Evolutionary conservation across 805 yeast species (phyloP), one percentile per base, ranked within the genome.

Genomic region (Isabelozyma gotoi): DNA sequence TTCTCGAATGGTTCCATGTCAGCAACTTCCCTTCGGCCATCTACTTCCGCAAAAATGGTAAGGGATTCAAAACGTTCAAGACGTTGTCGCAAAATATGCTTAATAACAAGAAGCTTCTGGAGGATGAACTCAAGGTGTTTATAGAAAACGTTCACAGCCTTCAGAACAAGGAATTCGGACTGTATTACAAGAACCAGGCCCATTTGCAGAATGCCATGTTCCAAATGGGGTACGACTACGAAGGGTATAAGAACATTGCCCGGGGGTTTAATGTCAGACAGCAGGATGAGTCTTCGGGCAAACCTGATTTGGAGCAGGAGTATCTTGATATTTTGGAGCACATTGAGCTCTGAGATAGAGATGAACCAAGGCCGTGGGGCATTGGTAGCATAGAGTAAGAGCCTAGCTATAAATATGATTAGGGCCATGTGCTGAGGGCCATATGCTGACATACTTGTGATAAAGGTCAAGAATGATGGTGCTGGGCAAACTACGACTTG

Each of bases 11-110:
- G n/a, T 67, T 49, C 44, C 51, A 50, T 29, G 56, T 71, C 15
- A 62, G 63, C 41, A 62, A 65, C 43, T 57, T 58, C 35, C 76
- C 59, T 19, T 62, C 65, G 47, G 59, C 50, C 52, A 63, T 48
- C 36, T 68, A 49, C 55, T 57, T 57, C 55, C 59, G 38, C 56
- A 54, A 41, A 19, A 52, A 49, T n/a, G 64, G 49, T 7, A 47
- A 47, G 14, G 16, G 31, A 14, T 60, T 63, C 42, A 57, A 54
- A 42, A 48, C 49, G 4, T 61, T 40, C 47, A 55, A 56, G 27
- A 62, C 65, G 7, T 51, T 53, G 14, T 49, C 58, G 11, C 59
- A 57, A 37, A 52, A 51, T 40, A 50, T 45, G 11, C 27, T 47
- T 43, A 32, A 27, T 11, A 57, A 48, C 41, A 51, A 43, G 14